A percentile compares a stretch with the other conserved stretches of the same genome.
Evolutionary conservation across 2,329 filamentous ascomycete genomes (phyloP).

Genomic region (Talaromyces sp.): DNA sequence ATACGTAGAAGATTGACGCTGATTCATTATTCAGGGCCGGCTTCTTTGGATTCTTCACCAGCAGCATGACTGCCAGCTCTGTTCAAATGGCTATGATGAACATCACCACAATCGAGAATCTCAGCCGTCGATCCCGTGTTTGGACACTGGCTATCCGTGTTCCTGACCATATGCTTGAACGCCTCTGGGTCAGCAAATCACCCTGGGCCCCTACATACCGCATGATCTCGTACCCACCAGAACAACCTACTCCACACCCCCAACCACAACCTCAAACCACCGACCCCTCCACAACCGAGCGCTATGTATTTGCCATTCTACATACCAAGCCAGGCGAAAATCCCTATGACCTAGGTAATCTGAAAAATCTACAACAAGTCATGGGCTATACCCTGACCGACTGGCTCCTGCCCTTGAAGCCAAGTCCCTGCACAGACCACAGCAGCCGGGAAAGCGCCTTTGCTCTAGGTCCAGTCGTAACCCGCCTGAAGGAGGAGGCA

Average conservation of each 20-base stretch:
- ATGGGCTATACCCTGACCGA: slow-evolving; percentile 74
- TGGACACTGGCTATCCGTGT: slow-evolving; percentile 77
- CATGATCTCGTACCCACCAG: slow-evolving; percentile 46
- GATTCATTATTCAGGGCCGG: slow-evolving; percentile 46
- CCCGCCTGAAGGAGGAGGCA: slow-evolving; percentile 55
- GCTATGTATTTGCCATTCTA: slow-evolving; percentile 77
- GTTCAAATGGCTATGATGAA: slow-evolving; percentile 72
- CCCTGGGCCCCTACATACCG: slow-evolving; percentile 38
- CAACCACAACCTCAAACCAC: slow-evolving; percentile 18
- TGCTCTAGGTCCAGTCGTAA: slow-evolving; percentile 64
- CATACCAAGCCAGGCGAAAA: slow-evolving; percentile 75
- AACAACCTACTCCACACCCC: slow-evolving; percentile 25
- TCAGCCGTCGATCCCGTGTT: slow-evolving; percentile 63
- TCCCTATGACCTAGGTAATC: slow-evolving; percentile 75
- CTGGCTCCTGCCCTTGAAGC: slow-evolving; percentile 77
- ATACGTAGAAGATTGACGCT: slow-evolving; percentile 14
- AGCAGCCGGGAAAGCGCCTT: slow-evolving; percentile 69
- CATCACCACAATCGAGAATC: slow-evolving; percentile 80
- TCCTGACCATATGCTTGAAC: slow-evolving; percentile 49
- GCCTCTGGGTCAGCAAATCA: slow-evolving; percentile 39
- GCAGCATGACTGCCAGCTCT: slow-evolving; percentile 75
- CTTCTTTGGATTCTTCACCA: slow-evolving; percentile 79
- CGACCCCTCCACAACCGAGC: slow-evolving; percentile 52
- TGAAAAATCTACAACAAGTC: slow-evolving; percentile 73
- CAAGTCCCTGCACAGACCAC: slow-evolving; percentile 74